A percentile compares a stretch with the other conserved stretches of the same genome.
Evolutionary conservation across 345 rosid species (phyloP).

Genomic region (Sisymbrium altissimum): DNA sequence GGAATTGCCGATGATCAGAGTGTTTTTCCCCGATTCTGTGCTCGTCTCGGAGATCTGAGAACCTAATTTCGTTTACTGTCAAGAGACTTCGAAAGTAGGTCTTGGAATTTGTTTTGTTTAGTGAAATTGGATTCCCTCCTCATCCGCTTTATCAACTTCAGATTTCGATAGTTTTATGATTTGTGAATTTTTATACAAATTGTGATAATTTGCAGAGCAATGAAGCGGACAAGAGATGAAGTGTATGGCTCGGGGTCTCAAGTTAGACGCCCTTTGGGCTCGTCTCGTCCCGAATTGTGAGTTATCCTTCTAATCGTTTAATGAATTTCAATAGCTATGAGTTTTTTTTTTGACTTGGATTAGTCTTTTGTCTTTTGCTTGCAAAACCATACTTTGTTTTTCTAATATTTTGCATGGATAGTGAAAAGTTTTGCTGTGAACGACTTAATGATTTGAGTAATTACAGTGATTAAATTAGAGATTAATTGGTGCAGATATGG

Average conservation of each 20-base stretch:
- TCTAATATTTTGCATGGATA: constrained; percentile 11
- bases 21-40: constrained; percentile 3
- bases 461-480: constrained; percentile 4
- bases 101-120: background rate
- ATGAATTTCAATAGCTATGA: no score
- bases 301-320: no score
- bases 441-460: background rate
- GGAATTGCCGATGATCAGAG: constrained; percentile 29
- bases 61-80: background rate
- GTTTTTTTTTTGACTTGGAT: background rate
- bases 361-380: background rate
- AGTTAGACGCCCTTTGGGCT: constrained; percentile 61
- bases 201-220: constrained; percentile 43
- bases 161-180: background rate
- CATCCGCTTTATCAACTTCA: background rate
- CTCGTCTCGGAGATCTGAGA: constrained; percentile 26
- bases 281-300: constrained; percentile 75
- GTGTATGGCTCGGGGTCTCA: constrained; percentile 53
- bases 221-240: constrained; percentile 84
- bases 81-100: constrained; percentile 13
- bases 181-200: background rate
- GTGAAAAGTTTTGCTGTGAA: background rate
- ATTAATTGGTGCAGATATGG: constrained; percentile 23
- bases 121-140: background rate
- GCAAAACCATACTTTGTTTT: background rate